phyloP scores from a whole-genome alignment of 306 rosid species.

The apple (Malus domestica) region ASM211411v1 NC_041795.1:15155501-15156000 shows the following conservation, averaged over 20 bases:
- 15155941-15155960: neutral
- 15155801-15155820: neutral
- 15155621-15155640: conserved; percentile 77
- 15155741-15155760: neutral
- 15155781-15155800: neutral
- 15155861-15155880: neutral
- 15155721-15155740: neutral
- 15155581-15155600: conserved; percentile 70
- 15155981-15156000: neutral
- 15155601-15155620: conserved; percentile 64
- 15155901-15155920: neutral
- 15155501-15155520: conserved; percentile 69
- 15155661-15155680: conserved; percentile 66
- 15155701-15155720: conserved; percentile 5
- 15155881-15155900: neutral
- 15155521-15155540: conserved; percentile 56
- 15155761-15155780: neutral
- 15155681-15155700: conserved; percentile 7
- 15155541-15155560: conserved; percentile 61
- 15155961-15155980: neutral
- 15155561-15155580: conserved; percentile 55
- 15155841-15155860: neutral
- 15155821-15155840: neutral
- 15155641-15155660: conserved; percentile 59
- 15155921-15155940: neutral